A percentile compares a stretch with the other conserved stretches of the same genome.
phyloP scores from a whole-genome alignment of 2,329 filamentous ascomycete species.

The Cladobotryum mycophilum region DNA sequence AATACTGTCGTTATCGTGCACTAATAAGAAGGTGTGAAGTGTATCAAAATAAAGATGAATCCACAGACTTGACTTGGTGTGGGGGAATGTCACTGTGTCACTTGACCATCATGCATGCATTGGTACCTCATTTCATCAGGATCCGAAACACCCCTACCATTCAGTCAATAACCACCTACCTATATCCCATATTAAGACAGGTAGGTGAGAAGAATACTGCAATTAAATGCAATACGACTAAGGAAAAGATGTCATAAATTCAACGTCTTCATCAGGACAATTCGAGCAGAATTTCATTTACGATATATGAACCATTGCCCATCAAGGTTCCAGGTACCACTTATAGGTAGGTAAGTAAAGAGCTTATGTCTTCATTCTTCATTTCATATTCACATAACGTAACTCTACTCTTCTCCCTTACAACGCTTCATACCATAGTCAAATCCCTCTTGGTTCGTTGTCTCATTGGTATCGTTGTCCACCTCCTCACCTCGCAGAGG shows the following conservation, averaged over 20 bases:
- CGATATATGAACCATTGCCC: too few species aligned
- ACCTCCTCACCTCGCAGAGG: slow-evolving; percentile 32
- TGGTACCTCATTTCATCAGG: not conserved
- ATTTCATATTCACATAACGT: not conserved
- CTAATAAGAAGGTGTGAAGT: too few species aligned
- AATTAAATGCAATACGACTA: too few species aligned
- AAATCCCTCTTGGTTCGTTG: slow-evolving; percentile 33
- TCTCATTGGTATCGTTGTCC: slow-evolving; percentile 16
- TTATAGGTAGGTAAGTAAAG: too few species aligned
- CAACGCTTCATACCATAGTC: slow-evolving; percentile 22
- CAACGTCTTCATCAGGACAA: not conserved
- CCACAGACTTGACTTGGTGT: not conserved
- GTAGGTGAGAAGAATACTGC: too few species aligned
- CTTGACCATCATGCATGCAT: not conserved
- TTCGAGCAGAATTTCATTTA: too few species aligned
- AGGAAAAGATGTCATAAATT: not conserved
- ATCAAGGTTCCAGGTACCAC: too few species aligned
- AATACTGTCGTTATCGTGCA: too few species aligned
- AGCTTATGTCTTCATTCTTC: not conserved
- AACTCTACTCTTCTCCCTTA: too few species aligned
- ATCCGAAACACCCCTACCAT: not conserved
- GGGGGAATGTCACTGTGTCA: not conserved
- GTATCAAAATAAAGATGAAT: too few species aligned
- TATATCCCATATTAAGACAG: too few species aligned
- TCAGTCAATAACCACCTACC: too few species aligned